phyloP scores from a whole-genome alignment of 2,329 filamentous ascomycete species.

The Amylocarpus encephaloides region DNA sequence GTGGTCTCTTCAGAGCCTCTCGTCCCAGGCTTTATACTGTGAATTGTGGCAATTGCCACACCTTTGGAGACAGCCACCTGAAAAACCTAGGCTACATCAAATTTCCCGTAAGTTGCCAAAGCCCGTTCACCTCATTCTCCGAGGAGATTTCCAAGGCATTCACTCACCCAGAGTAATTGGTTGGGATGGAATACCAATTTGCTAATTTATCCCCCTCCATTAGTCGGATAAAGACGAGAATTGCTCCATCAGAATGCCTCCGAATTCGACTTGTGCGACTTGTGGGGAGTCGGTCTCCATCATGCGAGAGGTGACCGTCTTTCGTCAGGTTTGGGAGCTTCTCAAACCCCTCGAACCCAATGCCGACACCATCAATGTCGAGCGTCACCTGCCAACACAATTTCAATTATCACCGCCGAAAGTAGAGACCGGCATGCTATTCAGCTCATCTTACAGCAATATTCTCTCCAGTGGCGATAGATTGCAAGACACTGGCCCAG shows the following conservation, averaged over 20 bases:
- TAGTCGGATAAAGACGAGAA: conserved; percentile 19
- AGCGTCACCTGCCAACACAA: conserved; percentile 33
- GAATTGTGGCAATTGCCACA: conserved; percentile 34
- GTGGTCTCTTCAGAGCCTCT: conserved; percentile 25
- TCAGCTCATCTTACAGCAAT: conserved; percentile 16
- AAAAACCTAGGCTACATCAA: conserved; percentile 25
- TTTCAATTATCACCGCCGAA: conserved; percentile 33
- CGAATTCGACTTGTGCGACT: conserved; percentile 30
- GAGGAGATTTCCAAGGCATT: neutral
- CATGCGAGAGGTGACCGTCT: conserved; percentile 34
- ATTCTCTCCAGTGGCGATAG: conserved; percentile 10
- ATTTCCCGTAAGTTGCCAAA: conserved; percentile 25
- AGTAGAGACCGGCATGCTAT: conserved; percentile 18
- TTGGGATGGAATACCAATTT: neutral
- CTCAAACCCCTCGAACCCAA: conserved; percentile 34
- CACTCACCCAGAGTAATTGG: no score
- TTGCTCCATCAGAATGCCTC: conserved; percentile 21
- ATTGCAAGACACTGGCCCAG: conserved; percentile 9
- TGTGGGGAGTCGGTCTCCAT: conserved; percentile 33
- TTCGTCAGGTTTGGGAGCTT: conserved; percentile 34
- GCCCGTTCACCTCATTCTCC: neutral
- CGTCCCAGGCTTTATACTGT: conserved; percentile 33
- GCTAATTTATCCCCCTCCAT: neutral
- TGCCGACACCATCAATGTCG: conserved; percentile 34
- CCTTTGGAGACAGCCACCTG: conserved; percentile 34